These are phyloP conservation scores for Botrytis cinerea DNA, from an alignment of 2,329 filamentous ascomycete species.

Conservation along the genomic window DNA sequence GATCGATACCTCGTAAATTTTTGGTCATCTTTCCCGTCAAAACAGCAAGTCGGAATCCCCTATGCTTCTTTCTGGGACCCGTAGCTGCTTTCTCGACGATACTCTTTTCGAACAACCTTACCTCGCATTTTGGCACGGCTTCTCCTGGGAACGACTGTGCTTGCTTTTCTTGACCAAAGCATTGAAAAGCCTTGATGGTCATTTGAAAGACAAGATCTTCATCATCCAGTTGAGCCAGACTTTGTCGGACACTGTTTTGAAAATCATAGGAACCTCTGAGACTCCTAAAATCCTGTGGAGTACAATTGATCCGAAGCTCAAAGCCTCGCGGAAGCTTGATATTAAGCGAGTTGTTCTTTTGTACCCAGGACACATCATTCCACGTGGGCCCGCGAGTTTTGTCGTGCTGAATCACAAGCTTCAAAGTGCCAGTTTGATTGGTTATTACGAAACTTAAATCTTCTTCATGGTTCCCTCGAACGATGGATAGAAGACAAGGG, in stretches of 20 bases:
- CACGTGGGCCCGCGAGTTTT: slow-evolving; percentile 71
- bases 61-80: slow-evolving; percentile 71
- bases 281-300: slow-evolving; percentile 74
- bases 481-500: slow-evolving; percentile 73
- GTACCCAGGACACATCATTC: slow-evolving; percentile 80
- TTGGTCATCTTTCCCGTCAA: slow-evolving; percentile 77
- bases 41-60: slow-evolving; percentile 76
- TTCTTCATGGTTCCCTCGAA: slow-evolving; percentile 68
- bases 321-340: slow-evolving; percentile 76
- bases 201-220: slow-evolving; percentile 71
- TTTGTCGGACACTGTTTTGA: slow-evolving; percentile 72
- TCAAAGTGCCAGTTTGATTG: slow-evolving; percentile 77
- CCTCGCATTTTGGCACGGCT: slow-evolving; percentile 67
- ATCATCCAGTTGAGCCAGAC: slow-evolving; percentile 66
- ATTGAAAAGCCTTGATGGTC: slow-evolving; percentile 74
- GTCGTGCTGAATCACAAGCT: slow-evolving; percentile 70
- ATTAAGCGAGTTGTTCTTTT: slow-evolving; percentile 64
- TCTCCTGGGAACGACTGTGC: slow-evolving; percentile 75
- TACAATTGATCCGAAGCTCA: slow-evolving; percentile 68
- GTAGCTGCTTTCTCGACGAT: slow-evolving; percentile 69
- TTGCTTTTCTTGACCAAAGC: slow-evolving; percentile 72
- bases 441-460: slow-evolving; percentile 72
- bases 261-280: slow-evolving; percentile 86
- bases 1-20: slow-evolving; percentile 74
- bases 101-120: slow-evolving; percentile 74